Evolutionary conservation across 208 protist species (phyloP).

Genomic region (Trypanosoma vivax): DNA sequence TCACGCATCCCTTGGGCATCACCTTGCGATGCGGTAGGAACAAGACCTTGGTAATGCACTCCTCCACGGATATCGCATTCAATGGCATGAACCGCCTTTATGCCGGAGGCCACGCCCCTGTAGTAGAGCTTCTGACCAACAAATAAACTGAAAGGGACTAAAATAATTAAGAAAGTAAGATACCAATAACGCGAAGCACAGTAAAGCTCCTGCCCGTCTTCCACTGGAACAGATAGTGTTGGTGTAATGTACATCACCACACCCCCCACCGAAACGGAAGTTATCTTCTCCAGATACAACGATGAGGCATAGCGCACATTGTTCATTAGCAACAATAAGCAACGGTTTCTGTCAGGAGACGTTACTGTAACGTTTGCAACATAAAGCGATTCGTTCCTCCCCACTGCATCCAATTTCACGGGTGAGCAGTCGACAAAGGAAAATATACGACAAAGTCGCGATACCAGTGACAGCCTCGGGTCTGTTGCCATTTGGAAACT

Average conservation of each 20-base stretch:
- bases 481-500: slow-evolving; percentile 2
- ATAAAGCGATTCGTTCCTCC: not conserved
- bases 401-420: slow-evolving; percentile 4
- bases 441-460: slow-evolving; percentile 10
- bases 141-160: slow-evolving; percentile 57
- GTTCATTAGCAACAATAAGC: slow-evolving; percentile 36
- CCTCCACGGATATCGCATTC: slow-evolving; percentile 73
- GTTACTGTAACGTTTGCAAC: slow-evolving; percentile 11
- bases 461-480: slow-evolving; percentile 1
- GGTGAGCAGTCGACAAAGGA: slow-evolving; percentile 10
- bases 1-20: too few relatives aligned
- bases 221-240: slow-evolving; percentile 9
- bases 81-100: slow-evolving; percentile 26
- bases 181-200: slow-evolving; percentile 75
- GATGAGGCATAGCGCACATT: slow-evolving; percentile 38
- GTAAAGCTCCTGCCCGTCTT: slow-evolving; percentile 22
- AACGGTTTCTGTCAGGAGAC: slow-evolving; percentile 8
- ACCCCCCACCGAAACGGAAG: slow-evolving; percentile 29
- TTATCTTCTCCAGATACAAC: slow-evolving; percentile 33
- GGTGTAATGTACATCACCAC: slow-evolving; percentile 39
- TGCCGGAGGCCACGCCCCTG: slow-evolving; percentile 41
- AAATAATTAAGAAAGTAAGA: slow-evolving; percentile 73
- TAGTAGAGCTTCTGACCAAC: slow-evolving; percentile 40
- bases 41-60: slow-evolving; percentile 18
- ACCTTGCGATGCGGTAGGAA: not conserved